A percentile compares a stretch with the other conserved stretches of the same genome.
Evolutionary conservation across 202 grass and related monocot genomes (phyloP).

Genomic region (Dendrocalamus latiflorus): DNA sequence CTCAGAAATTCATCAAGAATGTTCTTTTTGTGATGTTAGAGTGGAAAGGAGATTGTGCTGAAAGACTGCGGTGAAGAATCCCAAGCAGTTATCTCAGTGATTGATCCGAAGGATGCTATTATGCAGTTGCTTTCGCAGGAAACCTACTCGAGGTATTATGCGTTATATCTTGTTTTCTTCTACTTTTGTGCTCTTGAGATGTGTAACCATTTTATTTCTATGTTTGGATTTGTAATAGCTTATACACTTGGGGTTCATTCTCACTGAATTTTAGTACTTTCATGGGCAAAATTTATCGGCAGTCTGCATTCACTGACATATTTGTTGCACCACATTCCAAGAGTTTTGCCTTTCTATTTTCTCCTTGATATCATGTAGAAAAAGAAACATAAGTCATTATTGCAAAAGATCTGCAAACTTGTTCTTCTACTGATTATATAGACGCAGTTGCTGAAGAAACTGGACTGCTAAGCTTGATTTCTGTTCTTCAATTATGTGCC

Average conservation of each 20-base stretch:
- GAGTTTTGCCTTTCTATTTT: not conserved
- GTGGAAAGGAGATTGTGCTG: conserved; percentile 31
- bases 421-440: not conserved
- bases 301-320: not conserved
- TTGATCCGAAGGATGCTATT: conserved; percentile 53
- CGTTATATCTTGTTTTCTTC: not conserved
- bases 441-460: not conserved
- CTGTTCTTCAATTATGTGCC: not conserved
- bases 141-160: conserved; percentile 57
- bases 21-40: conserved; percentile 23
- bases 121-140: conserved; percentile 56
- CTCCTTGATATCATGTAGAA: not conserved
- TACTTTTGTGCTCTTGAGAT: not conserved
- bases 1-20: not conserved
- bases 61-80: conserved; percentile 37
- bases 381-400: not conserved
- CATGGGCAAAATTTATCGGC: not conserved
- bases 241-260: not conserved
- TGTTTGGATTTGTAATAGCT: not conserved
- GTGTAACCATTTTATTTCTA: not conserved
- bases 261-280: not conserved
- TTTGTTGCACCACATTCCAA: not conserved
- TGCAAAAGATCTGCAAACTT: not conserved
- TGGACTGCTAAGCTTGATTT: conserved; percentile 18
- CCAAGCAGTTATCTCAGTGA: conserved; percentile 31